These are phyloP conservation scores for Cairneyella variabilis DNA, from an alignment of 495 filamentous ascomycete genomes.

Conservation along the genomic window DNA sequence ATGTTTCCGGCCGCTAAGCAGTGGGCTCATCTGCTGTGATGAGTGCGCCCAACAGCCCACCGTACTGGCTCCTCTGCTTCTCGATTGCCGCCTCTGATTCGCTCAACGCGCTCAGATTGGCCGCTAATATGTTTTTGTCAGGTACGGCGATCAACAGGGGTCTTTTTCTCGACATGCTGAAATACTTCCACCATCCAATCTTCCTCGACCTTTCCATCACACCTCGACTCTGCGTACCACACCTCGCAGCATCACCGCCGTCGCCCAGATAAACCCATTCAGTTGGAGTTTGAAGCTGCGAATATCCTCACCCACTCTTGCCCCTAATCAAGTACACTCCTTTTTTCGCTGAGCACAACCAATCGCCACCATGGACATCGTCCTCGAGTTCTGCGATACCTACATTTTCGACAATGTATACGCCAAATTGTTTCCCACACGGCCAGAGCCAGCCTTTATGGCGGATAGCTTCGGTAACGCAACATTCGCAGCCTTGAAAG, in stretches of 20 bases:
- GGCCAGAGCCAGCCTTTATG: conserved; percentile 43
- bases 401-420: conserved; percentile 81
- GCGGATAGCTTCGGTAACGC: conserved; percentile 36
- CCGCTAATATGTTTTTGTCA: conserved; percentile 1
- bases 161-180: neutral
- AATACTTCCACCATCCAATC: neutral
- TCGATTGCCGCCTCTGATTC: no score
- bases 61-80: no score
- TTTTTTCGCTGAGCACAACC: neutral
- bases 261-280: conserved; percentile 10
- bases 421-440: conserved; percentile 62
- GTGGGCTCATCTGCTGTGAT: no score
- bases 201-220: neutral
- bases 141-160: neutral
- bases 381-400: conserved; percentile 81
- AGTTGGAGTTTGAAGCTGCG: conserved; percentile 13
- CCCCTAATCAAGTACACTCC: neutral
- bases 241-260: neutral
- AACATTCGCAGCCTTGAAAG: conserved; percentile 25
- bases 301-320: neutral
- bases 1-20: no score
- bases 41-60: no score
- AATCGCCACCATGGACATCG: conserved; percentile 73
- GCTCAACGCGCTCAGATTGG: no score
- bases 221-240: neutral